Percentiles rank a stretch among this genome's conserved stretches.
Evolutionary conservation across 2,329 filamentous ascomycete genomes (phyloP).

Genomic region (Aspergillus sergii): DNA sequence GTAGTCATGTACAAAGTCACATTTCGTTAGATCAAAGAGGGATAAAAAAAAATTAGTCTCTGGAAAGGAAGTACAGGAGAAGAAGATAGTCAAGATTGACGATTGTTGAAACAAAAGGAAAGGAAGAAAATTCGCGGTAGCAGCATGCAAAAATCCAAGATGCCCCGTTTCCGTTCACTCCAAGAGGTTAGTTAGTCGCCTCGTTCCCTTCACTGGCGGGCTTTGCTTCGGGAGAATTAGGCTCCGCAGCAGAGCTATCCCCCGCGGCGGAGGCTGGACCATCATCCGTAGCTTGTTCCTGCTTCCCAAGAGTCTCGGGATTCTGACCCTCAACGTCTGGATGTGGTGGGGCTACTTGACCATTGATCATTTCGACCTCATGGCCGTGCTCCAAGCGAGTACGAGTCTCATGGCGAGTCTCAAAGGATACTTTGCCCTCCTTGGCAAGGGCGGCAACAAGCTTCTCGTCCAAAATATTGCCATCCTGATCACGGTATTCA

Average conservation of each 20-base stretch:
- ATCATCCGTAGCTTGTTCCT: slow-evolving; percentile 38
- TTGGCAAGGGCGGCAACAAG: slow-evolving; percentile 72
- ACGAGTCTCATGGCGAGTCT: slow-evolving; percentile 93
- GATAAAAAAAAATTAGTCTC: slow-evolving; percentile 16
- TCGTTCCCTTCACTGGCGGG: slow-evolving; percentile 52
- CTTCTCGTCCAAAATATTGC: slow-evolving; percentile 81
- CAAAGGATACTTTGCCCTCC: slow-evolving; percentile 91
- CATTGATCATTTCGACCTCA: slow-evolving; percentile 59
- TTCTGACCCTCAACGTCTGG: slow-evolving; percentile 61
- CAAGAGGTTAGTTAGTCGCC: slow-evolving; percentile 39
- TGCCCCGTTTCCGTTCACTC: slow-evolving; percentile 23
- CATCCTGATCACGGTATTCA: slow-evolving; percentile 93
- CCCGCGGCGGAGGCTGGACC: slow-evolving; percentile 45
- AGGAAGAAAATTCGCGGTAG: slow-evolving; percentile 12
- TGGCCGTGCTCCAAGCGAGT: slow-evolving; percentile 79
- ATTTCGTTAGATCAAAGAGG: slow-evolving; percentile 21
- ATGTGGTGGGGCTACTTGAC: slow-evolving; percentile 53
- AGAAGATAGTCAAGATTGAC: slow-evolving; percentile 8
- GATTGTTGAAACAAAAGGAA: slow-evolving; percentile 8
- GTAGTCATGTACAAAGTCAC: slow-evolving; percentile 19
- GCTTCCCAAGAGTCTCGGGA: slow-evolving; percentile 55
- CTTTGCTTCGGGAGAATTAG: slow-evolving; percentile 43
- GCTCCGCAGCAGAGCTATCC: slow-evolving; percentile 39
- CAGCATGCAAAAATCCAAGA: slow-evolving; percentile 12
- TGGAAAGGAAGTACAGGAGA: slow-evolving; percentile 20